A percentile compares a stretch with the other conserved stretches of the same genome.
Evolutionary conservation across 1,284 basidiomycete species (phyloP).

Genomic region (Pholiota adiposa): DNA sequence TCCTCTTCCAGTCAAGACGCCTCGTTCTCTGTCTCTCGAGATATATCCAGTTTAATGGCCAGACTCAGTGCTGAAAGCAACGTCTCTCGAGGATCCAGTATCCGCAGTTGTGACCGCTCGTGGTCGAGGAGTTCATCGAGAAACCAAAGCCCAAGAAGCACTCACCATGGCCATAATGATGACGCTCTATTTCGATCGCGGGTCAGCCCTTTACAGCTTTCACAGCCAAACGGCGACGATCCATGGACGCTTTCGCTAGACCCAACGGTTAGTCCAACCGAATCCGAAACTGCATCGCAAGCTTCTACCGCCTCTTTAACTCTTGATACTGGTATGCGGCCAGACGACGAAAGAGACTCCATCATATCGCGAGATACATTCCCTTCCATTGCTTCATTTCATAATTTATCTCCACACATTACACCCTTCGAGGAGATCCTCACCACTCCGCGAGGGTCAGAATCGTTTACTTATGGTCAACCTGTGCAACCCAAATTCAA

Average conservation of each 20-base stretch:
- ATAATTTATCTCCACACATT: neutral
- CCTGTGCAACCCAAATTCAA: neutral
- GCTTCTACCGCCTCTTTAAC: constrained; percentile 22
- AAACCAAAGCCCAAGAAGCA: neutral
- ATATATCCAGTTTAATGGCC: constrained; percentile 12
- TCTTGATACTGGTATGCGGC: constrained; percentile 2
- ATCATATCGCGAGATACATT: neutral
- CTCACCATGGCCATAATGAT: constrained; percentile 1
- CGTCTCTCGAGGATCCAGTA: constrained; percentile 12
- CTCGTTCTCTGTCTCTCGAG: constrained; percentile 14
- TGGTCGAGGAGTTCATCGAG: constrained; percentile 2
- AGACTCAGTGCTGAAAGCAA: constrained; percentile 3
- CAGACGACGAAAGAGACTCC: neutral
- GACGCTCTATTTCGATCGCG: neutral
- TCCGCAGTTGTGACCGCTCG: neutral
- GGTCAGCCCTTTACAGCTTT: constrained; percentile 19
- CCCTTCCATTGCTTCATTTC: constrained; percentile 1
- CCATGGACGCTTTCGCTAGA: constrained; percentile 35
- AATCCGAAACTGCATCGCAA: constrained; percentile 18
- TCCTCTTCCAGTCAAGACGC: constrained; percentile 14
- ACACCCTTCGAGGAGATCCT: neutral
- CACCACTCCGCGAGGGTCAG: constrained; percentile 8
- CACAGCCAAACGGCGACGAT: constrained; percentile 31
- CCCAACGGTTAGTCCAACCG: constrained; percentile 18
- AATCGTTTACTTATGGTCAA: constrained; percentile 5